Evolutionary conservation across 2,329 filamentous ascomycete genomes (phyloP).

Genomic region (Lachnellula suecica): DNA sequence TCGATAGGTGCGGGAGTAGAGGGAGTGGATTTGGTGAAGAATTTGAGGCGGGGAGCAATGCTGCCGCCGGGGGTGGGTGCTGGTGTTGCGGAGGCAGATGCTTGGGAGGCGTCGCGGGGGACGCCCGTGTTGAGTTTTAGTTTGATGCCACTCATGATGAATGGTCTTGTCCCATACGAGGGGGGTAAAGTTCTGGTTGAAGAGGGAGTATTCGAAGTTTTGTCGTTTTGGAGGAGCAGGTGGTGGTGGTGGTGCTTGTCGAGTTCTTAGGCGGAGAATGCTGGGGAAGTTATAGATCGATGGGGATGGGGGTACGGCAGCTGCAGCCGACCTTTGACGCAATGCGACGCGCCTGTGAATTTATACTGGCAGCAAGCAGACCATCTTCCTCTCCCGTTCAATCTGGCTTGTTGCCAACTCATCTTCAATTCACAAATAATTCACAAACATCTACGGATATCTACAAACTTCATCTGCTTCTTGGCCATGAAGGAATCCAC

Average conservation of each 20-base stretch:
- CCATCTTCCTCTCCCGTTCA: background rate
- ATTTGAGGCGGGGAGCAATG: too few relatives aligned
- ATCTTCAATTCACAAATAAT: background rate
- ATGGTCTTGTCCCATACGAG: background rate
- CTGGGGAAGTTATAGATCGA: background rate
- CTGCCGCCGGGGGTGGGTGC: too few relatives aligned
- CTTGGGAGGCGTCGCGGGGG: constrained; percentile 2
- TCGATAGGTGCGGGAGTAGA: constrained; percentile 20
- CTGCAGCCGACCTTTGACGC: background rate
- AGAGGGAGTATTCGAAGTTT: background rate
- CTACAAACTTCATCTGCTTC: background rate
- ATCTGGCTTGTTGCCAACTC: background rate
- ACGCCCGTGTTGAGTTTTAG: constrained; percentile 23
- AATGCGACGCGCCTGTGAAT: background rate
- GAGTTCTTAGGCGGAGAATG: background rate
- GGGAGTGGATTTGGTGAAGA: constrained; percentile 25
- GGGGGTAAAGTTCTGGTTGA: background rate
- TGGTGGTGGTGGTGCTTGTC: background rate
- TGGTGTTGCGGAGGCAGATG: background rate
- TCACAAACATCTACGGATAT: background rate
- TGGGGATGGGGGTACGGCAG: background rate
- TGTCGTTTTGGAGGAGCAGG: background rate
- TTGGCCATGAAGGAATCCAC: constrained; percentile 27
- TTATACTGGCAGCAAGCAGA: background rate
- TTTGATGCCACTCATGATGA: constrained; percentile 28